Base-by-base conservation (phyloP, 805 yeast species). In the Nakazawaea populi region DNA sequence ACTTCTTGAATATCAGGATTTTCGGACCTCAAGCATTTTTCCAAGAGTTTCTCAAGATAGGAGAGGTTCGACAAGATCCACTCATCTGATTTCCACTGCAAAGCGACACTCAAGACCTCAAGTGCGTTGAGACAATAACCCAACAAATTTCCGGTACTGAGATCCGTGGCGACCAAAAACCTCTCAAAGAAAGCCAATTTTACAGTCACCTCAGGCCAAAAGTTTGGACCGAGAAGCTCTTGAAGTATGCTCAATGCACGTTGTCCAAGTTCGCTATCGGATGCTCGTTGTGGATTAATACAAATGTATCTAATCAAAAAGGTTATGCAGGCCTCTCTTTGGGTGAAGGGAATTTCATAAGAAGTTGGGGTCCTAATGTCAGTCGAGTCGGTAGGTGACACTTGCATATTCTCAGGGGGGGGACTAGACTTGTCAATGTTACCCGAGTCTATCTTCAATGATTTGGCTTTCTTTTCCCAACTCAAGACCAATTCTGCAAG, bases 151-250 rank as follows among this genome's bases (percentile, higher is more conserved):
- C 82, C 76, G 11, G 89, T 77, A 37, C 77, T 80, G 52, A 87
- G 71, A 56, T 92, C 97, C 51, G 88, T 82, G 32, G 88, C 83
- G 18, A 87, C 80, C 49, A 94, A 69, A 59, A 90, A 88, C 55
- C 94, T 82, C 57, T 94, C 99, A 62, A 94, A 94, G 66, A 88
- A 90, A 1, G 85, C 79, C 35, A 94, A 72, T 58, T 89, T 89
- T 18, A 94, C 90, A n/a, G 84, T 78, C 6, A 89, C 95, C 57
- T 89, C 96, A 0, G 89, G 76, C 98, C 98, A 92, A 54, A 79
- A 81, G 0, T 76, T 76, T 4, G 87, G 82, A 8, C 89, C 82
- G 51, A 91, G 70, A 11, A 92, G 71, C 48, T 82, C 83, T 49
- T 87, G 83, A 45, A 94, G 70, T 9, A 90, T 83, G n/a, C 81